A percentile compares a stretch with the other conserved stretches of the same genome.
phyloP scores from a whole-genome alignment of 768 basidiomycete species.

The Tricholoma saponaceum region DNA sequence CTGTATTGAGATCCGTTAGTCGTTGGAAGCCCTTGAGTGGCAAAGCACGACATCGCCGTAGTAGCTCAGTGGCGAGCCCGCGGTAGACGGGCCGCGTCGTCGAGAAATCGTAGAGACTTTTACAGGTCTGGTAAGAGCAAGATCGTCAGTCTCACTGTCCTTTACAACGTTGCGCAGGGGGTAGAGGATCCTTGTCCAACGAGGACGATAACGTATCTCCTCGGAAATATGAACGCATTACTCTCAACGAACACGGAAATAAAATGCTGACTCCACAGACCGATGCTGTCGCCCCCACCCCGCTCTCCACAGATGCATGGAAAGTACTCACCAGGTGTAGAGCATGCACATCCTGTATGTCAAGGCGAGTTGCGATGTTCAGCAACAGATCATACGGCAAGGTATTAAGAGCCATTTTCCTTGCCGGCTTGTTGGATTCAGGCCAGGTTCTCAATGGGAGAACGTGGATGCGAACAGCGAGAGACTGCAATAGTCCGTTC shows the following conservation, averaged over 20 bases:
- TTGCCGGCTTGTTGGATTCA: neutral
- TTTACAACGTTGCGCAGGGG: neutral
- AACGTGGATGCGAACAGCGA: neutral
- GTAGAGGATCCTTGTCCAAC: neutral
- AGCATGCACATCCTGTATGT: constrained; percentile 55
- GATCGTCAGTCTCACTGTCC: neutral
- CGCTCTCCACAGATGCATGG: neutral
- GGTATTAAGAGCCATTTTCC: constrained; percentile 23
- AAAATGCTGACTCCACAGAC: neutral
- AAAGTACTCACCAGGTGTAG: constrained; percentile 55
- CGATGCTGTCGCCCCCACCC: neutral
- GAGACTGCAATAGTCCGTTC: neutral
- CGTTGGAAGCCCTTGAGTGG: constrained; percentile 69
- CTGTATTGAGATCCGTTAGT: constrained; percentile 59
- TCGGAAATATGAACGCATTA: neutral
- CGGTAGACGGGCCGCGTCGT: constrained; percentile 67
- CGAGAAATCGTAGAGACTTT: constrained; percentile 54
- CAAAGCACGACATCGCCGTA: constrained; percentile 62
- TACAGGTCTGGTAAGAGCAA: constrained; percentile 48
- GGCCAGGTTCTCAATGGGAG: neutral
- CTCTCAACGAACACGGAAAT: neutral
- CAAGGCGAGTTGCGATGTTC: constrained; percentile 60
- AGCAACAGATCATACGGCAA: constrained; percentile 71
- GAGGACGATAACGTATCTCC: neutral
- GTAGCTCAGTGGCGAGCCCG: constrained; percentile 55